Conservation (phyloP, 768 basidiomycete species). For the Dendrothele bispora region DNA sequence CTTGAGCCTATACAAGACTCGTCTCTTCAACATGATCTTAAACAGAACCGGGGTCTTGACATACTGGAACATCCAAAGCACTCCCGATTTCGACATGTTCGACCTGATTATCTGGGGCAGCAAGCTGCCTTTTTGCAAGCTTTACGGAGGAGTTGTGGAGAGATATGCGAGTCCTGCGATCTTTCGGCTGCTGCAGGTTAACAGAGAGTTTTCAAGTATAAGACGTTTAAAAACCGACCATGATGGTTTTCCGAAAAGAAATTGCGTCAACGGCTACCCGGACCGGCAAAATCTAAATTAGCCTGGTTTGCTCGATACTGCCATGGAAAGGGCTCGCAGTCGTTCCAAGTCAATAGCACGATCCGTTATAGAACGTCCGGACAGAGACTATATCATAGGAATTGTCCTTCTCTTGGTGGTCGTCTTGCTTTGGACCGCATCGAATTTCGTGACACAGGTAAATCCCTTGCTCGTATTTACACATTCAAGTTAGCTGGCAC, state of each 20-base stretch:
- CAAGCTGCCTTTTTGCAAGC: constrained; percentile 45
- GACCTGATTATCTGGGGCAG: constrained; percentile 47
- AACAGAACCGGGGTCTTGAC: constrained; percentile 11
- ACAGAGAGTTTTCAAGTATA: background rate
- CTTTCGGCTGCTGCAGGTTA: constrained; percentile 46
- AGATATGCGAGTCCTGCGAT: constrained; percentile 40
- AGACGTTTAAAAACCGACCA: background rate
- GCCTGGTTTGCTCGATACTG: background rate
- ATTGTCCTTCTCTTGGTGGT: constrained; percentile 72
- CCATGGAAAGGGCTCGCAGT: background rate
- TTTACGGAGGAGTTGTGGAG: constrained; percentile 55
- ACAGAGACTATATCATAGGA: constrained; percentile 34
- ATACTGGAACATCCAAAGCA: constrained; percentile 41
- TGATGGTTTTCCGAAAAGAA: too few species aligned
- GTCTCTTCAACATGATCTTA: constrained; percentile 10
- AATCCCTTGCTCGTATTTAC: constrained; percentile 7
- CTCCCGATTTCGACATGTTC: constrained; percentile 49
- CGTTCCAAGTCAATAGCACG: constrained; percentile 3
- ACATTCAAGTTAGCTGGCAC: too few species aligned
- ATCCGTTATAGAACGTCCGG: background rate
- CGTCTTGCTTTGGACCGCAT: constrained; percentile 85
- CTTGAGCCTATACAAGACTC: constrained; percentile 33
- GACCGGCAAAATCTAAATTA: background rate
- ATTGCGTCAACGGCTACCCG: background rate
- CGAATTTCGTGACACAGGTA: constrained; percentile 87